Evolutionary conservation across 306 rosid species (phyloP).

Genomic region (Cicer cuneatum): DNA sequence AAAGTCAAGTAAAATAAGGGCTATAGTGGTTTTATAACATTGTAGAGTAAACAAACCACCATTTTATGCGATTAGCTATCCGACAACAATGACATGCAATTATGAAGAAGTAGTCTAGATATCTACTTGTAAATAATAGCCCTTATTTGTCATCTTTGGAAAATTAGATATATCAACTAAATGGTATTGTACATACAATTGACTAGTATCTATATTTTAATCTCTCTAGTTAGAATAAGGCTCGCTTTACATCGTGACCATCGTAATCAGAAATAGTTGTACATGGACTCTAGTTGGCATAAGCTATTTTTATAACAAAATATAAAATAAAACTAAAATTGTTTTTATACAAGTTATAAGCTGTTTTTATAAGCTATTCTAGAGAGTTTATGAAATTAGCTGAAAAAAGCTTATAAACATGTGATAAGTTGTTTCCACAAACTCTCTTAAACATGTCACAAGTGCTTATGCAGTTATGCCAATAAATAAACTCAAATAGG

Average conservation of each 20-base stretch:
- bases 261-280: neutral
- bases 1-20: neutral
- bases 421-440: too few species aligned
- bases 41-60: neutral
- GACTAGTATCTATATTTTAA: conserved; percentile 14
- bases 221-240: conserved; percentile 10
- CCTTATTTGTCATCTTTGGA: neutral
- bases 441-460: too few species aligned
- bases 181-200: conserved; percentile 6
- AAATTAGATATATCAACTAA: neutral
- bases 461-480: too few species aligned
- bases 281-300: too few species aligned
- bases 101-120: conserved; percentile 8
- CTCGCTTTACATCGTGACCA: neutral
- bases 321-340: too few species aligned
- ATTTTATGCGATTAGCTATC: neutral
- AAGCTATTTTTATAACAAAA: too few species aligned
- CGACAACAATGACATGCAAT: neutral
- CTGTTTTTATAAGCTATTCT: too few species aligned
- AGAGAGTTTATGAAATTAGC: too few species aligned
- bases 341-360: too few species aligned
- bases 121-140: conserved; percentile 1
- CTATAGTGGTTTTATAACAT: neutral
- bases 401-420: too few species aligned
- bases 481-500: too few species aligned